Percentiles rank a stretch among this genome's conserved stretches.
phyloP scores from a whole-genome alignment of 495 filamentous ascomycete genomes.

The Penicillium argentinense region DNA sequence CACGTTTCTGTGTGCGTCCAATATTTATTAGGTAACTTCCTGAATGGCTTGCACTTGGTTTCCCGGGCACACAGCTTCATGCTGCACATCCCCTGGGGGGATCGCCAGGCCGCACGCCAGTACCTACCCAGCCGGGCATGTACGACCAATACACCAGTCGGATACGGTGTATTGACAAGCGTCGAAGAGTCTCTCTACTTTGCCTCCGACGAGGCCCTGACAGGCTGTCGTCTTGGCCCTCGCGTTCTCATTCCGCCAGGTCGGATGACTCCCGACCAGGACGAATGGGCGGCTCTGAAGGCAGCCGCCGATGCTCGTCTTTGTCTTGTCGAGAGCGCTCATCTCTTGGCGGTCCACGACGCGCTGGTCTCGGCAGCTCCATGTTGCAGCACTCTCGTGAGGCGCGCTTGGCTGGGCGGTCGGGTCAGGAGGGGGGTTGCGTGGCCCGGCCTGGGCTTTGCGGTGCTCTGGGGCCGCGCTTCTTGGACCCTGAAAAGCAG shows the following conservation, averaged over 20 bases:
- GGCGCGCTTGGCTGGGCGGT: conserved; percentile 11
- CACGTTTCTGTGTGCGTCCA: conserved; percentile 10
- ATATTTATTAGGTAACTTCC: conserved; percentile 24
- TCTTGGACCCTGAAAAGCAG: conserved; percentile 2
- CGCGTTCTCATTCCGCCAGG: not conserved
- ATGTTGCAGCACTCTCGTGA: not conserved
- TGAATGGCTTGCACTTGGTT: conserved; percentile 1
- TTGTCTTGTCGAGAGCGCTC: not conserved
- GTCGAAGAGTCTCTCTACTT: too few relatives aligned
- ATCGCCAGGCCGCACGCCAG: not conserved
- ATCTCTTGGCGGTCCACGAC: conserved; percentile 1
- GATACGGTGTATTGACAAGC: too few relatives aligned
- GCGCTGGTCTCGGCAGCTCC: conserved; percentile 6
- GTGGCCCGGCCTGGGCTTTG: conserved; percentile 8
- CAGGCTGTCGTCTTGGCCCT: not conserved
- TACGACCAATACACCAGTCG: too few relatives aligned
- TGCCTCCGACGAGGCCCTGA: not conserved
- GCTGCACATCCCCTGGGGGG: not conserved
- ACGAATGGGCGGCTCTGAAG: not conserved
- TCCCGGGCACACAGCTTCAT: not conserved
- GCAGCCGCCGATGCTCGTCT: not conserved
- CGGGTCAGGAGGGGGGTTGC: conserved; percentile 4
- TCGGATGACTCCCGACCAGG: not conserved
- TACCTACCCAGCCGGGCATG: too few relatives aligned
- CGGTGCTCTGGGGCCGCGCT: not conserved